Conservation (phyloP, 2,329 filamentous ascomycete species). For the Neopestalotiopsis rosae region DNA sequence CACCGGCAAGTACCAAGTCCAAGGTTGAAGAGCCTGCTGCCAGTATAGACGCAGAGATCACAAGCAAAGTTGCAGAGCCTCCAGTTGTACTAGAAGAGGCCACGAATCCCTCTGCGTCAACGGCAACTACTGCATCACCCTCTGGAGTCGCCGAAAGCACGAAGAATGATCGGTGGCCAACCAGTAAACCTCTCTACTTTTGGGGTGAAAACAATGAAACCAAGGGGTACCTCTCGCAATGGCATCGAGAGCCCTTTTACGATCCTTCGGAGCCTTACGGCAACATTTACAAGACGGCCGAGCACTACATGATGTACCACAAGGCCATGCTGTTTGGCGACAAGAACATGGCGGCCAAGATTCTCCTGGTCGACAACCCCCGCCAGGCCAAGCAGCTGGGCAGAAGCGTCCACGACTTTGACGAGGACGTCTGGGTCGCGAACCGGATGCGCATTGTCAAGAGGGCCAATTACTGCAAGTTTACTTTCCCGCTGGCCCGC, state of each 20-base stretch:
- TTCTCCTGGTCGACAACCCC: slow-evolving; percentile 54
- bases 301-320: slow-evolving; percentile 49
- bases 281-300: slow-evolving; percentile 53
- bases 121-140: too few relatives aligned
- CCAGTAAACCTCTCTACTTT: slow-evolving; percentile 45
- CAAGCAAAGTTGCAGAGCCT: neutral
- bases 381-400: slow-evolving; percentile 56
- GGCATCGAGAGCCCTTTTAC: slow-evolving; percentile 57
- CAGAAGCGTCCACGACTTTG: slow-evolving; percentile 58
- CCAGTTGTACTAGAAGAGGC: neutral
- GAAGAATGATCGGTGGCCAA: slow-evolving; percentile 7
- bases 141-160: neutral
- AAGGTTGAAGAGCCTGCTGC: neutral
- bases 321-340: slow-evolving; percentile 39
- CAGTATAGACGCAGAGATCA: neutral
- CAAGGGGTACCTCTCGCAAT: slow-evolving; percentile 65
- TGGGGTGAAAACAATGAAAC: slow-evolving; percentile 52
- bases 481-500: slow-evolving; percentile 48
- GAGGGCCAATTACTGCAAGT: slow-evolving; percentile 64
- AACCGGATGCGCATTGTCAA: slow-evolving; percentile 57
- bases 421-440: slow-evolving; percentile 54
- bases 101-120: too few relatives aligned
- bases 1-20: neutral
- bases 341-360: slow-evolving; percentile 45
- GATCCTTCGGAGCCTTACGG: slow-evolving; percentile 38